Evolutionary conservation across 441 rosid genomes (phyloP), one percentile per base, ranked within the genome.

Genomic region (Populus tomentosa): DNA sequence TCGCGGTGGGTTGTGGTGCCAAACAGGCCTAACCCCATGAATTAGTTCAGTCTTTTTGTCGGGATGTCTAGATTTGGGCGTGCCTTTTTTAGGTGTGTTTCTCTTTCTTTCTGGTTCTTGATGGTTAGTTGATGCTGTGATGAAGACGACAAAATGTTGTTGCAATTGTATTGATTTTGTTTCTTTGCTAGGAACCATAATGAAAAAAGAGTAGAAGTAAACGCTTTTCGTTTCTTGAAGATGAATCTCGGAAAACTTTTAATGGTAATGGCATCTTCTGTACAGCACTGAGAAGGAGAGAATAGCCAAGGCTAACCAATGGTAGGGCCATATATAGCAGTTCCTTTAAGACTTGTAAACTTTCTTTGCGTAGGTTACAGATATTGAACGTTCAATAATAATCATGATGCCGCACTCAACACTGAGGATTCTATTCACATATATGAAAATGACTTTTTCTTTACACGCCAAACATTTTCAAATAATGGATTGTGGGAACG

Each of bases 21-120:
- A 79, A 71, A 86, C 73, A 65, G 76, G 84, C 83, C 85, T 82
- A 78, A 80, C 84, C 85, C 82, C 88, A 74, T 67, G 53, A 16
- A 14, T 5, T n/a, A 28, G 61, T 53, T 6, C 76, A 69, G 7
- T 33, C 50, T 38, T 38, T 33, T 24, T 32, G 10, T 10, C n/a
- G 40, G 78, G 21, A 69, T 76, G 66, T 81, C 79, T 56, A 79
- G 73, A 78, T 77, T 71, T 53, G 32, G 46, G 65, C 46, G 66
- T 69, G 36, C 72, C 75, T 75, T 68, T 23, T 21, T 72, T 75
- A 18, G 67, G 67, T 78, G 28, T 16, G 28, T 61, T 50, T 53
- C 30, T 10, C 3, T 72, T 70, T 38, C 26, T 8, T 10, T 32
- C 36, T 78, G 63, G 46, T 79, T 35, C 72, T 72, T 42, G 71